Evolutionary conservation across 139 green algal genomes (phyloP), one percentile per base, ranked within the genome.

Genomic region (Pycnococcus provasolii): DNA sequence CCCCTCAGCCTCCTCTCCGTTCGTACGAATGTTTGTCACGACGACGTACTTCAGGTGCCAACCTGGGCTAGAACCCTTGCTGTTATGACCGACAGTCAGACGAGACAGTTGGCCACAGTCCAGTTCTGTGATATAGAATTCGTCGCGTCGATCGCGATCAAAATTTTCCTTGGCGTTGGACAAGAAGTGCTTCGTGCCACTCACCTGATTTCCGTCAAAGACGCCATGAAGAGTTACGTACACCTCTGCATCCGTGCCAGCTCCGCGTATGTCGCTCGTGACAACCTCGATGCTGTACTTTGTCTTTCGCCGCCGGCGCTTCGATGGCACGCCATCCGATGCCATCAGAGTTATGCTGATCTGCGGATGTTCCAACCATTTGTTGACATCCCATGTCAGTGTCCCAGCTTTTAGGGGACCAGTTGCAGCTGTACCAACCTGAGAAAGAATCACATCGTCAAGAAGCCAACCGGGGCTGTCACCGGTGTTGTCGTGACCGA

Each of bases 401-500:
- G 26, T 26, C 26, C 26, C 26, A 26, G 26, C 26, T 26, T 26
- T 26, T 26, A 26, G 26, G 26, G 26, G 26, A 26, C 26, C 26
- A 26, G 26, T 26, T 26, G 26, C 26, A 26, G 26, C 26, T 26
- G 26, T 26, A 26, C 26, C 26, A 26, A 26, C 26, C 26, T 26
- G 26, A 26, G 26, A 26, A 26, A 26, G 78, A 45, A 76, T 70
- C 41, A 91, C 73, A 46, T 81, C 75, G 9, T 84, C 72, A 71
- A 90, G 58, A 46, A 81, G 82, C 86, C 86, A 92, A 42, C 76
- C 70, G 15, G 86, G 86, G 4, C 75, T 61, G 8, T 66, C 43
- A 3, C 86, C 86, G 0, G 67, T 83, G 68, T 84, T 85, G 77
- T 88, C 84, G 60, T 91, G 85, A 67, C 79, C 83, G 11, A 92